These are phyloP conservation scores for Ophiostoma pallidulum DNA, from an alignment of 2,329 filamentous ascomycete species.

Conservation along the genomic window DNA sequence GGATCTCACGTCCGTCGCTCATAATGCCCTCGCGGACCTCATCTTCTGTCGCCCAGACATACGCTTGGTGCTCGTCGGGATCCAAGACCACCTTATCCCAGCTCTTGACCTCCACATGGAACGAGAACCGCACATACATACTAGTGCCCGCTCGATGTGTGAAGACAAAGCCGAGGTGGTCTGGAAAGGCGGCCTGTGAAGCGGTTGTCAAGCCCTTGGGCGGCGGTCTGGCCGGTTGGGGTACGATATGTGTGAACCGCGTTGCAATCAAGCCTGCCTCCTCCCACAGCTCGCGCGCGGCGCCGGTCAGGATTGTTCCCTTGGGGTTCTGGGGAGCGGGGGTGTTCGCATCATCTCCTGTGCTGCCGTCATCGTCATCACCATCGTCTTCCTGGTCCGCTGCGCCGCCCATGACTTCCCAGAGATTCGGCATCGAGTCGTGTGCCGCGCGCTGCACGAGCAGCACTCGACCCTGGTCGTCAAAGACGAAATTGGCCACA, in stretches of 20 bases:
- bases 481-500: conserved; percentile 24
- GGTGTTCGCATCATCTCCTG: neutral
- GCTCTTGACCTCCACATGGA: conserved; percentile 20
- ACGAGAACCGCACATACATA: conserved; percentile 21
- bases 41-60: conserved; percentile 27
- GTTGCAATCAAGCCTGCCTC: conserved; percentile 28
- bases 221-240: conserved; percentile 5
- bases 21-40: conserved; percentile 20
- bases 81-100: conserved; percentile 18
- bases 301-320: conserved; percentile 26
- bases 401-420: conserved; percentile 35
- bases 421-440: conserved; percentile 30
- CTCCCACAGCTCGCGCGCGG: conserved; percentile 33
- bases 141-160: conserved; percentile 18
- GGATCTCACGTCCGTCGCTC: neutral
- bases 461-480: conserved; percentile 23
- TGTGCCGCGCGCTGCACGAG: conserved; percentile 30
- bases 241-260: conserved; percentile 19
- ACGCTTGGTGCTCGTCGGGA: conserved; percentile 26
- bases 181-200: neutral
- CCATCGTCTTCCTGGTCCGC: conserved; percentile 26
- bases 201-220: neutral
- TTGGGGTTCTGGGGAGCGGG: neutral
- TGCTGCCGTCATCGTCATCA: neutral
- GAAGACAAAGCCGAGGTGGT: conserved; percentile 18